These are phyloP conservation scores for Hyphopichia buzzinii DNA, from an alignment of 1,139 yeast genomes.

Conservation along the genomic window DNA sequence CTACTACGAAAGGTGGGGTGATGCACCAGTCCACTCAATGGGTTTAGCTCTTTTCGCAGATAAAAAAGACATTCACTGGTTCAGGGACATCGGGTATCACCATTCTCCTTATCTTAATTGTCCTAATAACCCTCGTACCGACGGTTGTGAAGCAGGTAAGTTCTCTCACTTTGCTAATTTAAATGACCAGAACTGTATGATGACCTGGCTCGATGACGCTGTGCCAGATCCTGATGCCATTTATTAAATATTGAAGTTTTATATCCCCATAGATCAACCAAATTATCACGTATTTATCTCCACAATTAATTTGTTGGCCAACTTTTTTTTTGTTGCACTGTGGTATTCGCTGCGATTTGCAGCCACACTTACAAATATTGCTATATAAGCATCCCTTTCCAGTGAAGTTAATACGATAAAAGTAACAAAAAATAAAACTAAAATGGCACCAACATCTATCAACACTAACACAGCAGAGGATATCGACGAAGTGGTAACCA, in stretches of 20 bases:
- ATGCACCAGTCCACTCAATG: conserved; percentile 82
- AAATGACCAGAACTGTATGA: conserved; percentile 67
- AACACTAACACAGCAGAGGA: conserved; percentile 40
- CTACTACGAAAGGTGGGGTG: conserved; percentile 90
- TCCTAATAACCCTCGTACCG: conserved; percentile 45
- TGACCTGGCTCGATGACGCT: conserved; percentile 65
- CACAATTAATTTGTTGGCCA: too few relatives aligned
- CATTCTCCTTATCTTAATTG: conserved; percentile 77
- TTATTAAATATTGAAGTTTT: conserved; percentile 7
- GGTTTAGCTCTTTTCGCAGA: conserved; percentile 77
- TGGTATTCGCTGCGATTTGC: conserved; percentile 1
- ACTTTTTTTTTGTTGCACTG: too few relatives aligned
- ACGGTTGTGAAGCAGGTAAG: conserved; percentile 26
- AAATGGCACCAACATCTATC: conserved; percentile 4
- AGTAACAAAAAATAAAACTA: not conserved
- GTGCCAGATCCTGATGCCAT: conserved; percentile 34
- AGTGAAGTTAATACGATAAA: too few relatives aligned
- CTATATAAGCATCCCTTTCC: too few relatives aligned
- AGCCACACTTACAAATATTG: conserved; percentile 4
- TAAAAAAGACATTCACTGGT: conserved; percentile 73
- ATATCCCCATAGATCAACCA: too few relatives aligned
- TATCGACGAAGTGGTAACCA: conserved; percentile 93
- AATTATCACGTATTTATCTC: too few relatives aligned
- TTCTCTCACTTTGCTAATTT: conserved; percentile 40
- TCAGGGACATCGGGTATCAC: conserved; percentile 78